phyloP scores from a whole-genome alignment of 805 yeast genomes.

The Pichia exigua region DNA sequence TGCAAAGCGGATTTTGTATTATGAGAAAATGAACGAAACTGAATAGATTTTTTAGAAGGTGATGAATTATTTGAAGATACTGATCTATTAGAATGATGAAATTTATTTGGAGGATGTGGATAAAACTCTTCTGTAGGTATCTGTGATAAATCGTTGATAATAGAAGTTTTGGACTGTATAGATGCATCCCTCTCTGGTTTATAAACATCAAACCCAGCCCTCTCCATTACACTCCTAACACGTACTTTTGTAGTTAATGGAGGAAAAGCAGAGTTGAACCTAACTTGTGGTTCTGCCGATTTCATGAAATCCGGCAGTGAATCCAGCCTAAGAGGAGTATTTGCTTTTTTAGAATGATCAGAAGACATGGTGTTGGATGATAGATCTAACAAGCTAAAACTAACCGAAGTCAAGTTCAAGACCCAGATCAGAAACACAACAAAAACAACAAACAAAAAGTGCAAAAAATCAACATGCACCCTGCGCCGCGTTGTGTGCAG shows the following conservation, averaged over 20 bases:
- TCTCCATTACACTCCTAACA: conserved; percentile 64
- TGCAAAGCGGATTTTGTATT: background rate
- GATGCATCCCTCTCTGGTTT: conserved; percentile 20
- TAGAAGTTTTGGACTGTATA: background rate
- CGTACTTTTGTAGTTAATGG: conserved; percentile 55
- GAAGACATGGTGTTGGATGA: background rate
- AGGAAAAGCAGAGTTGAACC: conserved; percentile 54
- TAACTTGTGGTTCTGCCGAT: conserved; percentile 24
- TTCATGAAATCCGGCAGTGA: conserved; percentile 29
- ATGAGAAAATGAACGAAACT: conserved; percentile 10
- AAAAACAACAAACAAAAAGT: background rate
- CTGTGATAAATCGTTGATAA: background rate
- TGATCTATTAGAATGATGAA: background rate
- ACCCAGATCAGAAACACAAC: background rate
- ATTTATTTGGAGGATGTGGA: conserved; percentile 7
- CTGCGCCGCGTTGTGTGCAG: no score
- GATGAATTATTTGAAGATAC: background rate
- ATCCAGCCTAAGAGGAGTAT: conserved; percentile 17
- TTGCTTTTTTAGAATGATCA: background rate
- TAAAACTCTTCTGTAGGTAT: background rate
- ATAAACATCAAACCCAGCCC: conserved; percentile 72
- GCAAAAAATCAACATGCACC: background rate
- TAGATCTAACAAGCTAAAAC: no score
- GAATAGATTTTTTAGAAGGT: conserved; percentile 8
- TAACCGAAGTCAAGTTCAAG: no score